Evolutionary conservation across 1,284 basidiomycete species (phyloP), one percentile per base, ranked within the genome.

Genomic region (Sporisorium graminicola): DNA sequence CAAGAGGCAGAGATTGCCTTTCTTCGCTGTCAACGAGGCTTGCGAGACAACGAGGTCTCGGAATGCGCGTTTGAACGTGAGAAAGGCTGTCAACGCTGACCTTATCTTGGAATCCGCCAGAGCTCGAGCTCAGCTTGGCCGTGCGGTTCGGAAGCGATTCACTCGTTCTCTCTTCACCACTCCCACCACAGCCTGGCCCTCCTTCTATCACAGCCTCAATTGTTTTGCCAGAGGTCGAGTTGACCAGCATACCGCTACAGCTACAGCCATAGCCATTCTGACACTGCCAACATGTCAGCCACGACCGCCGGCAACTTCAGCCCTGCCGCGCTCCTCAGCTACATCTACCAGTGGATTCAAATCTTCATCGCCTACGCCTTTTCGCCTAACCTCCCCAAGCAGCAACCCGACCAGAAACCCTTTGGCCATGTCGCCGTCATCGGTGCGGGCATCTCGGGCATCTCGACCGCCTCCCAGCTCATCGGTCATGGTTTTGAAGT

Each of bases 361-460:
- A 57, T 78, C 54, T 20, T 81, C 40, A 78, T 85, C 58, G 69
- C 76, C 8, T 80, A 67, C 47, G 37, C 62, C 43, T 84, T 83
- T 54, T 68, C 80, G 5, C 82, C 82, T 6, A 62, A 79, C n/a
- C 73, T 75, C 1, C 81, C 80, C 10, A 16, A 44, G 13, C 62
- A 76, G 24, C 65, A 71, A 12, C 46, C 55, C 31, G 46, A 65
- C 7, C 68, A 84, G 47, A 72, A 73, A 49, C 77, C 77, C 4
- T 70, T 85, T 26, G 82, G 80, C 14, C 82, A 82, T 58, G 82
- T 86, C 22, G 86, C 84, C 26, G 78, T 86, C 53, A 78, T 86
- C 47, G 86, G 86, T 27, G 85, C 86, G 7, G 86, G 86, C 24
- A 73, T 86, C 47, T 84, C 85, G 8, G 86, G 86, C 31, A 77